Evolutionary conservation across 1,284 basidiomycete species (phyloP), one percentile per base, ranked within the genome.

Genomic region (Pascua guehoae): DNA sequence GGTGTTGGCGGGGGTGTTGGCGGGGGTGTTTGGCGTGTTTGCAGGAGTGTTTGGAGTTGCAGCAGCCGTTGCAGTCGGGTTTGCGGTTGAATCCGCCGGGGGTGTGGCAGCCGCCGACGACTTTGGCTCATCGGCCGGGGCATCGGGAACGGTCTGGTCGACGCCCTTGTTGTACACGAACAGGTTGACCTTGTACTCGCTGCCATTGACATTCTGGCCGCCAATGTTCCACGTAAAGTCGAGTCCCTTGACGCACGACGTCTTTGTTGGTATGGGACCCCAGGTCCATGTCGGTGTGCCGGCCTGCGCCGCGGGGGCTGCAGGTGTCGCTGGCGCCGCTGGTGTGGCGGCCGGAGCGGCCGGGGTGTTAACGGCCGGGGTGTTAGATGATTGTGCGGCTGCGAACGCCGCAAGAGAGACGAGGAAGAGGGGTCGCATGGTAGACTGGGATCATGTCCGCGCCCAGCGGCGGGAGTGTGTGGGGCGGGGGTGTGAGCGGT

Each of bases 131-230:
- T 43, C 5, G 9, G 16, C 47, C 11, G 52, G 3, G 10, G 53
- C n/a, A 39, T 48, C 15, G 11, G 61, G 49, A 9, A 42, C 32
- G 40, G 15, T 32, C 44, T 58, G 58, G 42, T 46, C 57, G 12
- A 71, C 54, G 5, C 64, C 66, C 17, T 49, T 55, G 51, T 72
- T 67, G 49, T 62, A 52, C 8, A 57, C 67, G 37, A 63, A 65
- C 14, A 73, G 41, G 41, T 64, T 62, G 51, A 73, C 59, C 17
- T 62, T 61, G 45, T 58, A 61, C 41, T 54, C 51, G 7, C 5
- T n/a, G 5, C 15, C 11, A 37, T 45, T 41, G 9, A 36, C 40
- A 24, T 16, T 41, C 1, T 5, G 8, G 24, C 41, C 41, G 15
- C 8, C 32, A 12, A 56, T 16, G 1, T 15, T 8, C 53, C 54